Base-by-base conservation (phyloP, 139 green algal genomes). In the Ostreobium quekettii region DNA sequence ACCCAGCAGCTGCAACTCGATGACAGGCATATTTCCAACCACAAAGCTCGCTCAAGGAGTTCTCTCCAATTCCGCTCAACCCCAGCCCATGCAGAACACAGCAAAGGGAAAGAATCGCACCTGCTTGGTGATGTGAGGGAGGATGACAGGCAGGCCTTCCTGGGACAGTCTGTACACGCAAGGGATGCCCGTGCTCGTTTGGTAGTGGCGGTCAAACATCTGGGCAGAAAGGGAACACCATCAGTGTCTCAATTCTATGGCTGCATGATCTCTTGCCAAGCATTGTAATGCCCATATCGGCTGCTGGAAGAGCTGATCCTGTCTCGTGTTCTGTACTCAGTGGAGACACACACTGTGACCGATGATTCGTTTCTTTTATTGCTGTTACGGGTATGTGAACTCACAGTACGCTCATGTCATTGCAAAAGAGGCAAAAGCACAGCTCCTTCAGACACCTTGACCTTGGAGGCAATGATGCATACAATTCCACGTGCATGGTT, bases 151-250 rank as follows among this genome's bases (percentile, higher is more conserved):
- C 65, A 97, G 68, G 2, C 90, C 90, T 74, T 97, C 91, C 82
- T 97, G 91, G 6, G 75, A 67, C 15, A 95, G 66, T 29, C 90
- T 83, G 84, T 93, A 97, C n/a, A 69, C 24, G 83, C 87, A 94
- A n/a, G 46, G 33, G 22, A 79, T 65, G 22, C 62, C 60, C 26
- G 70, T 70, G 38, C 85, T 81, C 70, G 78, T 72, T 72, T 82
- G 46, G 39, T 91, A 76, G 70, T 97, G 89, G n/a, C 87, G 76
- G 75, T 97, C 90, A 81, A 96, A 92, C 11, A 93, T 48, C 78
- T 78, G 74, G 35, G 33, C 48, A 39, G 32, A 30, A 63, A 4
- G 42, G 7, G 19, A 53, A 53, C 11, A 53, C 11, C 11, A 53
- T 26, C 15, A 53, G 19, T 26, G 11, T 53, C 15, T 26, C 11